These are phyloP conservation scores for Phytophthora tubulina DNA, from an alignment of 352 stramenopile species.

Conservation along the genomic window DNA sequence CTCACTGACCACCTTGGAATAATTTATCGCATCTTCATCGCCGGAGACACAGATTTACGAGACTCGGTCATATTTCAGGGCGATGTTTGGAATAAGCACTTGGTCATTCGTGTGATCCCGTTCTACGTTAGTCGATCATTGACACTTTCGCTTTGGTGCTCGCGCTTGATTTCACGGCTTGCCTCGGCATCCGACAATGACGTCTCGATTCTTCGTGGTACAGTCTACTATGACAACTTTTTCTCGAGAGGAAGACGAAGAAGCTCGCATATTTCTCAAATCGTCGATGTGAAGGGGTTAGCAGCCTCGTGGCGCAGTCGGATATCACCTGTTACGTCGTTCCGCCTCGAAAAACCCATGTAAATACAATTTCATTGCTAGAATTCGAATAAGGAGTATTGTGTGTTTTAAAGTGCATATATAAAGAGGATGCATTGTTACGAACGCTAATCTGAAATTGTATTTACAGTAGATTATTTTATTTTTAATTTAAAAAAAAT, in stretches of 20 bases:
- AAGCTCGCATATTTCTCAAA: slow-evolving; percentile 9
- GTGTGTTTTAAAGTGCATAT: too few relatives aligned
- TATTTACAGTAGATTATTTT: too few relatives aligned
- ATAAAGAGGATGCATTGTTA: too few relatives aligned
- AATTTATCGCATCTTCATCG: slow-evolving; percentile 19
- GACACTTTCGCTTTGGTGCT: slow-evolving; percentile 29
- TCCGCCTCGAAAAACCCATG: slow-evolving; percentile 7
- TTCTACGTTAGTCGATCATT: slow-evolving; percentile 31
- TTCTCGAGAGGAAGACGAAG: slow-evolving; percentile 24
- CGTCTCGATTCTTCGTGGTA: slow-evolving; percentile 36
- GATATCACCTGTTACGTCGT: slow-evolving; percentile 10
- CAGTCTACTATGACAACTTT: slow-evolving; percentile 46
- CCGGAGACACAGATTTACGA: background rate
- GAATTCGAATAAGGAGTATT: background rate
- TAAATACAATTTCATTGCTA: background rate
- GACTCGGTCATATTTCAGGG: slow-evolving; percentile 26
- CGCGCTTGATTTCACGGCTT: slow-evolving; percentile 16
- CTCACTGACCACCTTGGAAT: slow-evolving; percentile 19
- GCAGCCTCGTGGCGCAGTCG: background rate
- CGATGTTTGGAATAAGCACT: slow-evolving; percentile 19
- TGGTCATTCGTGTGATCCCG: slow-evolving; percentile 22
- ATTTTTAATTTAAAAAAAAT: too few relatives aligned
- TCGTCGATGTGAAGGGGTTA: slow-evolving; percentile 14
- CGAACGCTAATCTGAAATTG: too few relatives aligned
- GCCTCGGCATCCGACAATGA: slow-evolving; percentile 24